These are phyloP conservation scores for Sisymbrium altissimum DNA, from an alignment of 345 rosid species.

Conservation along the genomic window DNA sequence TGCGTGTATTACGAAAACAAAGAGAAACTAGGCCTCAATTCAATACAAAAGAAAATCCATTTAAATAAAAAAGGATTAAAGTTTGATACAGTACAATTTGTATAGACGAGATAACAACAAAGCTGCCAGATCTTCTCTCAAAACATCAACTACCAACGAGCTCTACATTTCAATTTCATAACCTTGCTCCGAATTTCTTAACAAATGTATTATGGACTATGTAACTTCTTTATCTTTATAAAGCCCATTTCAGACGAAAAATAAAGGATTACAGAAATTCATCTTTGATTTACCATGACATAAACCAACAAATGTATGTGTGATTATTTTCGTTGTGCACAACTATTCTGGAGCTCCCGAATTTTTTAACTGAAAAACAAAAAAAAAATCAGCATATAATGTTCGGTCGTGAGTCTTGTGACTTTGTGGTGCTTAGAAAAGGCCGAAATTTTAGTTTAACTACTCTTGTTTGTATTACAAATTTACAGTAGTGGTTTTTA, in stretches of 20 bases:
- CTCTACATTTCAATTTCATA: too few species aligned
- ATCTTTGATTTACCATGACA: background rate
- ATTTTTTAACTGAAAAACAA: background rate
- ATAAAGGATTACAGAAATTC: background rate
- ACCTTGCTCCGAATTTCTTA: too few species aligned
- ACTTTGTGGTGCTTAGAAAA: background rate
- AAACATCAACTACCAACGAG: too few species aligned
- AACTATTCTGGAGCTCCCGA: background rate
- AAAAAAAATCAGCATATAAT: background rate
- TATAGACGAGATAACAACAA: too few species aligned
- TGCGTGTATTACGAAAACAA: too few species aligned
- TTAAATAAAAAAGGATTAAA: background rate
- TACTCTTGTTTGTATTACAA: background rate
- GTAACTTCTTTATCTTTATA: too few species aligned
- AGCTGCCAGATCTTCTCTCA: too few species aligned
- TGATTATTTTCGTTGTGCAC: too few species aligned
- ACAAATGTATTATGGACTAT: too few species aligned
- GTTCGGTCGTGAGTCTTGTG: background rate
- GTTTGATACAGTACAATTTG: too few species aligned
- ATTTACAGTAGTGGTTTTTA: background rate
- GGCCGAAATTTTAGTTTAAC: background rate
- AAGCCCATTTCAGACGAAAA: too few species aligned
- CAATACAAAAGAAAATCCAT: background rate
- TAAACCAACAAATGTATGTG: conserved; percentile 9
- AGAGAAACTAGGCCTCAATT: too few species aligned